Percentiles rank a stretch among this genome's conserved stretches.
Conservation (phyloP, 306 rosid species). For the Astragalus membranaceus region DNA sequence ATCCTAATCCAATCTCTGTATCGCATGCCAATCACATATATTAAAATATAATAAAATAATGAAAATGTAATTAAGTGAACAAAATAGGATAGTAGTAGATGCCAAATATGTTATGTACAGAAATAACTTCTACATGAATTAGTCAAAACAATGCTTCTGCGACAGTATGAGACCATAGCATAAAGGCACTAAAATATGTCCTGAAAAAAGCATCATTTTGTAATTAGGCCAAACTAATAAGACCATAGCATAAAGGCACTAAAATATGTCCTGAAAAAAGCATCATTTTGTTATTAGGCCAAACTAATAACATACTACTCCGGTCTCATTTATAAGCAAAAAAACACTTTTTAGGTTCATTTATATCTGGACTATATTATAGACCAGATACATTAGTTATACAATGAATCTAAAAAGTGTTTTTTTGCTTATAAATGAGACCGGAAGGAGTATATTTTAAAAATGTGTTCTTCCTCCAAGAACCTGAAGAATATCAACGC, state of each 20-base stretch:
- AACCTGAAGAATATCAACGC: neutral
- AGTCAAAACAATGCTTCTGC: constrained; percentile 1
- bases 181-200: neutral
- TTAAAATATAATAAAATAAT: constrained; percentile 10
- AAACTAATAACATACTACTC: constrained; percentile 13
- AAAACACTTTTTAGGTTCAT: no score
- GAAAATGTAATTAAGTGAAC: neutral
- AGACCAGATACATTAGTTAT: no score
- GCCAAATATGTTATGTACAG: neutral
- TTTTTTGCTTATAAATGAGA: no score
- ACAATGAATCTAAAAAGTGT: no score
- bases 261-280: neutral
- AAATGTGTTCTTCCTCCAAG: constrained; percentile 2
- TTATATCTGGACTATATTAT: no score
- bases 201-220: neutral
- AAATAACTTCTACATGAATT: neutral
- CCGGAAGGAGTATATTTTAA: no score
- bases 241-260: neutral
- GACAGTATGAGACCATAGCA: constrained; percentile 1
- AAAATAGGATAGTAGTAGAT: neutral
- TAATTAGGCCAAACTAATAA: neutral
- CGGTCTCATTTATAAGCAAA: no score
- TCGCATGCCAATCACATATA: constrained; percentile 21
- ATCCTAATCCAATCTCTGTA: constrained; percentile 94
- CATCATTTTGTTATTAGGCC: neutral